Base-by-base conservation (phyloP, 352 stramenopile genomes). In the Phytopythium litorale region DNA sequence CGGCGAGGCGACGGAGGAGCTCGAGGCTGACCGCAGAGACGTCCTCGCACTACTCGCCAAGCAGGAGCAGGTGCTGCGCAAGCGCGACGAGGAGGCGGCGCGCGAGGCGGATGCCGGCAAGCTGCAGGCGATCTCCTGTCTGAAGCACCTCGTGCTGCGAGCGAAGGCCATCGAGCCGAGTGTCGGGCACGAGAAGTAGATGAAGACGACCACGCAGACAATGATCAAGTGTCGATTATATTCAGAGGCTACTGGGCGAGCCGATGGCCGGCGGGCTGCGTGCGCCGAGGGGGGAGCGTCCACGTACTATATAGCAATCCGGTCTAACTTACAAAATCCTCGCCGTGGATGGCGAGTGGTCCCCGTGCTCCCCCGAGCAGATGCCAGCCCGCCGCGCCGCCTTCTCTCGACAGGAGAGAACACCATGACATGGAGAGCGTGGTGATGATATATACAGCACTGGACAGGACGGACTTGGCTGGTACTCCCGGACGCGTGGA, bases 51-150 rank as follows among this genome's bases (percentile, higher is more conserved):
- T 91, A 7, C 46, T 88, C 9, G 37, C 30, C 0, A 71, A 76
- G 42, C 81, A 88, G 49, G 28, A 68, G 2, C 46, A 63, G 1
- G 69, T 91, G 21, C 52, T 92, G 23, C 54, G 52, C 33, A 67
- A 65, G 33, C 70, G 77, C 30, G 78, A 89, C 16, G 56, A 72
- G 11, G 73, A 91, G 42, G 76, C 81, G 7, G 45, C 60, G 0
- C 33, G 45, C 0, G 75, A 78, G 61, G 43, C 60, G 3, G 68
- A 89, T 56, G 64, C 63, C 5, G 74, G 76, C 28, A 84, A 79
- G 21, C 55, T 89, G 12, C 81, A 92, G 60, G 78, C 77, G 7
- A 86, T 92, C 13, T 87, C 76, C 4, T 92, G 83, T 60, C 69
- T 88, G 30, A 92, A 89, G 60, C 72, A 92, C 54, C 52, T 92